A percentile compares a stretch with the other conserved stretches of the same genome.
These are phyloP conservation scores for Tetrahymena malaccensis DNA, from an alignment of 73 alveolate species.

Conservation along the genomic window DNA sequence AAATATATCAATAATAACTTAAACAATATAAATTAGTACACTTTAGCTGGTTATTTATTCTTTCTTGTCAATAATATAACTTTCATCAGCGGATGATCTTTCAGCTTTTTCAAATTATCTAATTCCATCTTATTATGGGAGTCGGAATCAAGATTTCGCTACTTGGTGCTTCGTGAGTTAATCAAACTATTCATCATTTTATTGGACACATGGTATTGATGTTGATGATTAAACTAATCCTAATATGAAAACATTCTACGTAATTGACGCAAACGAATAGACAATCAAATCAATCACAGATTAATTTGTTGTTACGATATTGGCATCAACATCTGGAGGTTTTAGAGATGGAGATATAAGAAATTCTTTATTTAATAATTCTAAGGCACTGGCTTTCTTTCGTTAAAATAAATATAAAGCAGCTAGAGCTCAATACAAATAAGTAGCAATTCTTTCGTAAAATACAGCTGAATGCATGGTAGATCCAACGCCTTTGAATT, in stretches of 20 bases:
- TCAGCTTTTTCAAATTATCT: not conserved
- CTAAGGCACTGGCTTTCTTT: not conserved
- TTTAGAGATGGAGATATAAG: not conserved
- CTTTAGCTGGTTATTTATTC: not conserved
- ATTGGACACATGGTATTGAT: not conserved
- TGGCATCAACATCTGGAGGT: not conserved
- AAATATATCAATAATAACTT: not conserved
- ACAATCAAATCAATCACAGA: not conserved
- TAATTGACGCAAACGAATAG: not conserved
- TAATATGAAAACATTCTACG: not conserved
- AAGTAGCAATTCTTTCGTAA: not conserved
- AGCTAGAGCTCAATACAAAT: not conserved
- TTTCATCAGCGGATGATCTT: not conserved
- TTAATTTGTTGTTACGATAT: not conserved
- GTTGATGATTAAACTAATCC: not conserved
- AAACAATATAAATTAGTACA: no score
- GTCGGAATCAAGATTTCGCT: not conserved
- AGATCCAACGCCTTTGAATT: not conserved
- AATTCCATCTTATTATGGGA: not conserved
- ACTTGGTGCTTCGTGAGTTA: not conserved
- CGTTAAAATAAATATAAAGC: not conserved
- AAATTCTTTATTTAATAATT: not conserved
- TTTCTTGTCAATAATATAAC: not conserved
- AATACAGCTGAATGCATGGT: not conserved
- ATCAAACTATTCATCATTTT: not conserved